Base-by-base conservation (phyloP, 306 rosid genomes). In the Vachellia pachyceras region DNA sequence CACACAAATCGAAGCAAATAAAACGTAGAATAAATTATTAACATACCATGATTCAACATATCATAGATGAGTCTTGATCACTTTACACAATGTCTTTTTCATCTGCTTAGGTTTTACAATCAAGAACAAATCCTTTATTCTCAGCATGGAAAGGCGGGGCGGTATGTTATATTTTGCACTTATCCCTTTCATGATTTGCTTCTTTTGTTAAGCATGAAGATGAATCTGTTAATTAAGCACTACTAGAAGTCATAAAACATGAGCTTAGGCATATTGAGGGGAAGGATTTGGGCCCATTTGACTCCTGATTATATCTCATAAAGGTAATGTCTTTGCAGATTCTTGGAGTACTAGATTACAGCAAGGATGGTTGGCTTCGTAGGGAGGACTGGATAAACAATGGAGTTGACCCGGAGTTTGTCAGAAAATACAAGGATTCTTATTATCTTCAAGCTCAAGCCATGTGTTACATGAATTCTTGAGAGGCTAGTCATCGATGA, bases 101-200 rank as follows among this genome's bases (percentile, higher is more conserved):
- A 7, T 79, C 47, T 71, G 80, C 65, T 68, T 76, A 95, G 99
- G 99, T 95, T 79, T 77, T 95, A 89, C 99, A 86, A 81, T 87
- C 98, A 66, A 91, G 99, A 85, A 69, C 90, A 44, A 87, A 93
- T 85, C 96, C 99, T n/a, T 84, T 82, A 45, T 85, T 88, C 77
- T 88, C 88, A 47, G 10, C 98, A 55, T 95, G 99, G 99, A 95
- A 89, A 86, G 99, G 99, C 40, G 99, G 99, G 79, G 98, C 91
- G 86, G 99, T 95, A 90, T 90, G 99, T 89, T 91, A 90, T 90
- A 97, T 87, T 72, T 66, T 72, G 63, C 73, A 25, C 71, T 73
- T 72, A 36, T 45, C 66, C 29, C 45, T 29, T 4, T 52, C 77
- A 39, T 67, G 67, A 44, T 70, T 41, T 33, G 7, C 70, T 65